These are phyloP conservation scores for Quercus agrifolia DNA, from an alignment of 306 rosid species.

Conservation along the genomic window DNA sequence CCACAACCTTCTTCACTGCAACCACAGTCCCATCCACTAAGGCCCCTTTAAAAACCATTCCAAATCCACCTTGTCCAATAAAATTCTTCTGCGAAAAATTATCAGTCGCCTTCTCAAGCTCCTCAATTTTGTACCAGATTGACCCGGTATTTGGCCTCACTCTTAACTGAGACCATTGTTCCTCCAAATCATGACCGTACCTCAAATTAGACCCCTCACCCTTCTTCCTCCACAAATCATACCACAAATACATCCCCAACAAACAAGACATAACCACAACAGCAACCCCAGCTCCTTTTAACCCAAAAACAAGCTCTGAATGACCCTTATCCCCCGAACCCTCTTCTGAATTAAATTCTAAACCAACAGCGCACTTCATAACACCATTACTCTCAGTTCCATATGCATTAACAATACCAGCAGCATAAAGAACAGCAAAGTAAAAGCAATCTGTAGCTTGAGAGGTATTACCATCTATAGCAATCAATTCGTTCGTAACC, in stretches of 20 bases:
- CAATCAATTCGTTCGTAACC: slow-evolving; percentile 29
- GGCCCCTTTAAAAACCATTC: slow-evolving; percentile 74
- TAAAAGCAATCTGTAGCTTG: slow-evolving; percentile 52
- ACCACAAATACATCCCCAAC: slow-evolving; percentile 66
- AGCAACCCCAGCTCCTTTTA: slow-evolving; percentile 73
- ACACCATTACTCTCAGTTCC: slow-evolving; percentile 80
- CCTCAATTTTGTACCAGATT: slow-evolving; percentile 82
- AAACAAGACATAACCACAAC: slow-evolving; percentile 48
- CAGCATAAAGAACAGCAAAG: slow-evolving; percentile 70
- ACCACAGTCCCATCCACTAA: slow-evolving; percentile 71
- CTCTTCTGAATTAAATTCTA: slow-evolving; percentile 33
- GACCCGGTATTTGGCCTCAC: slow-evolving; percentile 85
- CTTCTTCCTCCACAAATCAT: slow-evolving; percentile 40
- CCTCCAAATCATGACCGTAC: slow-evolving; percentile 56
- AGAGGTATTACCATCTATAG: slow-evolving; percentile 61
- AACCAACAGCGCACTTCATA: slow-evolving; percentile 48
- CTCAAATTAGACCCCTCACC: slow-evolving; percentile 22
- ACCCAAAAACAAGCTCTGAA: slow-evolving; percentile 63
- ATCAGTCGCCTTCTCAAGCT: slow-evolving; percentile 81
- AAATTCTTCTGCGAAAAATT: slow-evolving; percentile 76
- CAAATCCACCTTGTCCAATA: slow-evolving; percentile 91
- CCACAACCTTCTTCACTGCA: slow-evolving; percentile 74
- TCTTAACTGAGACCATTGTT: slow-evolving; percentile 57
- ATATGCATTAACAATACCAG: slow-evolving; percentile 69
- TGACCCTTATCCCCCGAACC: slow-evolving; percentile 31